Percentiles rank a stretch among this genome's conserved stretches.
phyloP scores from a whole-genome alignment of 2,329 filamentous ascomycete species.

The Penicillium griseofulvum region DNA sequence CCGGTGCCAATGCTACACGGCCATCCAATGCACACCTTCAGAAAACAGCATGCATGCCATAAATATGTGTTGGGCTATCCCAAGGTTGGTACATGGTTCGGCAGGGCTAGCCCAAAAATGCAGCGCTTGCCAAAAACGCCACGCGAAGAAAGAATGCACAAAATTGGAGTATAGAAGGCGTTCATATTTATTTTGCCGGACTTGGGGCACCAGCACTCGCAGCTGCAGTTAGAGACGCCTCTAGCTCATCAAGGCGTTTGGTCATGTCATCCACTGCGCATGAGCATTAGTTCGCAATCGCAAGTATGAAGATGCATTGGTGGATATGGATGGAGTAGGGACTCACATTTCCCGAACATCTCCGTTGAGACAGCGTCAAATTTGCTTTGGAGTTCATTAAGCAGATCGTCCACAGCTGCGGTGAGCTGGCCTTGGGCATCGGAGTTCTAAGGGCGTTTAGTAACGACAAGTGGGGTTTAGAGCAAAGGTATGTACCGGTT shows the following conservation, averaged over 20 bases:
- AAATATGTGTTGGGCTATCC: background rate
- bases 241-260: constrained; percentile 76
- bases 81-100: background rate
- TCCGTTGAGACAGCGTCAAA: constrained; percentile 82
- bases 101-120: background rate
- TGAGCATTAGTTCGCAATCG: background rate
- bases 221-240: constrained; percentile 65
- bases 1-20: background rate
- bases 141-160: background rate
- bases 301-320: background rate
- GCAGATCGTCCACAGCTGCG: constrained; percentile 78
- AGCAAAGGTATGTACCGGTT: constrained; percentile 17
- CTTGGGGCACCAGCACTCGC: constrained; percentile 34
- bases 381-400: constrained; percentile 80
- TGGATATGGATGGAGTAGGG: background rate
- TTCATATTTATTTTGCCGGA: constrained; percentile 14
- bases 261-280: constrained; percentile 88
- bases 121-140: constrained; percentile 7
- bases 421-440: constrained; percentile 57
- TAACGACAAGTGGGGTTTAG: background rate
- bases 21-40: background rate
- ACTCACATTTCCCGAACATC: constrained; percentile 82
- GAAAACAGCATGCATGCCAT: background rate
- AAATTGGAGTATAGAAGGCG: background rate
- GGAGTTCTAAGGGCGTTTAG: constrained; percentile 19